Evolutionary conservation across 139 green algal species (phyloP).

Genomic region (Haematococcus sp.): DNA sequence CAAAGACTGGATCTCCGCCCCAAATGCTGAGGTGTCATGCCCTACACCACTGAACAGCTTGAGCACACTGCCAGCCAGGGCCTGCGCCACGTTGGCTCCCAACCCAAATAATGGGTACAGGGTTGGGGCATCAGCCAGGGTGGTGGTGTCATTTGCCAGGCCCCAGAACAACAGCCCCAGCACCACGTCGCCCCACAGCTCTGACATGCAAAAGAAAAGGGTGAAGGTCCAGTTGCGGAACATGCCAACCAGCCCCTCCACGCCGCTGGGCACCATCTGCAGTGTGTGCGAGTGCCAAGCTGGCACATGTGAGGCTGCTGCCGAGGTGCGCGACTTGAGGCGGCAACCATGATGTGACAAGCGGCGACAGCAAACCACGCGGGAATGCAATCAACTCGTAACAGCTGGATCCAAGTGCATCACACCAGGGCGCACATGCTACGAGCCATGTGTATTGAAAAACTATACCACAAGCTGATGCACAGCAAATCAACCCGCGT

Average conservation of each 20-base stretch:
- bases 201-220: slow-evolving; percentile 85
- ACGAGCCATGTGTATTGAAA: too few species aligned
- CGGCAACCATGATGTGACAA: too few species aligned
- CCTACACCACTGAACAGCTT: slow-evolving; percentile 40
- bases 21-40: slow-evolving; percentile 12
- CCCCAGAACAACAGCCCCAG: slow-evolving; percentile 90
- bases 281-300: background rate
- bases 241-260: slow-evolving; percentile 80
- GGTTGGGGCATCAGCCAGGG: slow-evolving; percentile 77
- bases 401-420: background rate
- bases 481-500: too few species aligned
- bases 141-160: slow-evolving; percentile 94
- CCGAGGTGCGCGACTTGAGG: too few species aligned
- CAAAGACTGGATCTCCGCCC: slow-evolving; percentile 29
- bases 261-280: slow-evolving; percentile 44
- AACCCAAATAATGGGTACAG: slow-evolving; percentile 96
- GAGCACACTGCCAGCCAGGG: slow-evolving; percentile 61
- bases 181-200: slow-evolving; percentile 88
- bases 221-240: slow-evolving; percentile 95
- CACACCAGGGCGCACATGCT: too few species aligned
- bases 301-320: too few species aligned
- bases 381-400: background rate
- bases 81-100: slow-evolving; percentile 93
- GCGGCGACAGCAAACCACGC: background rate
- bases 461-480: too few species aligned